Evolutionary conservation across 1,139 yeast genomes (phyloP), one percentile per base, ranked within the genome.

Genomic region (Lodderomyces metapsilosis): DNA sequence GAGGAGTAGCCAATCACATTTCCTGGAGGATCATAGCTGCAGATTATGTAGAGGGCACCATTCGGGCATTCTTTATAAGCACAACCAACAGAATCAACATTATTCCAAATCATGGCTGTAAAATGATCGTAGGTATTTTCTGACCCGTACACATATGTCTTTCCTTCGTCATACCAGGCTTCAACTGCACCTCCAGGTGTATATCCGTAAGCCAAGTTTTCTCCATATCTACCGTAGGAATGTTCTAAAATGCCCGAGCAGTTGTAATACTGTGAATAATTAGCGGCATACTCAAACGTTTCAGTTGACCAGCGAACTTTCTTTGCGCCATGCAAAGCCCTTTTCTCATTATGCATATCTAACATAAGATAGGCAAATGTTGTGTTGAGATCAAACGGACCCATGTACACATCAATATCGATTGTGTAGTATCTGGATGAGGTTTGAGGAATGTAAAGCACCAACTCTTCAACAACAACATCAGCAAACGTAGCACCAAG

Each of bases 51-150:
- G 41, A 65, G 62, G 20, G 80, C 79, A 73, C 78, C 72, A 16
- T 34, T 38, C 3, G 38, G 32, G 42, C 77, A 71, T 44, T 60
- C 57, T 52, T 63, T 67, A 49, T 52, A 69, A 44, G 87, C 95
- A 69, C 96, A 88, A 32, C 96, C 96, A 16, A 88, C 62, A 58
- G 77, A 62, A 31, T 81, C 72, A 44, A 89, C 68, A 27, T 68
- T 63, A 62, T 81, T 82, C 96, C 96, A 88, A 40, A 88, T 83
- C 50, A 88, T 76, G 64, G 86, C 95, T 34, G 96, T 87, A 71
- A 88, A 88, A 66, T 88, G 96, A 50, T 86, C 83, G 47, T 82
- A 66, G 11, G 53, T 45, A 23, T 43, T 37, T 28, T 62, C 62
- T 15, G 61, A 64, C 44, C 61, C 59, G 52, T 76, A 77, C 34